Evolutionary conservation across 2,329 filamentous ascomycete species (phyloP).

Genomic region (Bipolaris gigantea): DNA sequence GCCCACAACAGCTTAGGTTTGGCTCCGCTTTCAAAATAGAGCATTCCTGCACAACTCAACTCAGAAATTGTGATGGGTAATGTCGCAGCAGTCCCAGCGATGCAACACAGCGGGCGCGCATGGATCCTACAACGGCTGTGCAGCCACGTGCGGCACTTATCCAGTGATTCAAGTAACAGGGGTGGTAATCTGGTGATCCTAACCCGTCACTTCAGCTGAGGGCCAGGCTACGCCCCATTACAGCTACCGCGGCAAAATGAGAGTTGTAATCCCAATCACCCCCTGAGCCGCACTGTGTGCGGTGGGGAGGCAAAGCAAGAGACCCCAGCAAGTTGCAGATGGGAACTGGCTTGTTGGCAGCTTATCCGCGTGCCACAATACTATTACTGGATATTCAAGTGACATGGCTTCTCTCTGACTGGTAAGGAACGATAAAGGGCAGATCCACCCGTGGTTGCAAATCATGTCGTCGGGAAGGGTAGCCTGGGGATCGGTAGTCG

Average conservation of each 20-base stretch:
- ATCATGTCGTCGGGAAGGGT: not conserved
- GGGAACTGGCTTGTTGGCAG: not conserved
- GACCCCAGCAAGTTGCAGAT: not conserved
- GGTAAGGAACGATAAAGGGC: not conserved
- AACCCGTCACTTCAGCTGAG: not conserved
- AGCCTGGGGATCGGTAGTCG: not conserved
- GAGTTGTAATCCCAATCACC: not conserved
- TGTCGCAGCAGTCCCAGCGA: not conserved
- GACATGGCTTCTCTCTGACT: not conserved
- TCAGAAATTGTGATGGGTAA: too few relatives aligned
- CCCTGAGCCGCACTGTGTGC: not conserved
- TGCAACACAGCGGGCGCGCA: not conserved
- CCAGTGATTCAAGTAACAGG: not conserved
- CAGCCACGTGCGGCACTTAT: slow-evolving; percentile 7
- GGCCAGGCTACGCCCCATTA: not conserved
- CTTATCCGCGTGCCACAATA: not conserved
- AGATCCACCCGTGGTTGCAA: not conserved
- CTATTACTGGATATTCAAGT: not conserved
- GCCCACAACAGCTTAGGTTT: too few relatives aligned
- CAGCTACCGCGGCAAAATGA: not conserved
- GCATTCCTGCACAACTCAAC: not conserved
- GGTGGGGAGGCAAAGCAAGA: not conserved
- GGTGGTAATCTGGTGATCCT: not conserved
- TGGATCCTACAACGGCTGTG: slow-evolving; percentile 8
- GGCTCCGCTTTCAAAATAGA: too few relatives aligned